Evolutionary conservation across 139 green algal species (phyloP).

Genomic region (Chlamydomonas eustigma): DNA sequence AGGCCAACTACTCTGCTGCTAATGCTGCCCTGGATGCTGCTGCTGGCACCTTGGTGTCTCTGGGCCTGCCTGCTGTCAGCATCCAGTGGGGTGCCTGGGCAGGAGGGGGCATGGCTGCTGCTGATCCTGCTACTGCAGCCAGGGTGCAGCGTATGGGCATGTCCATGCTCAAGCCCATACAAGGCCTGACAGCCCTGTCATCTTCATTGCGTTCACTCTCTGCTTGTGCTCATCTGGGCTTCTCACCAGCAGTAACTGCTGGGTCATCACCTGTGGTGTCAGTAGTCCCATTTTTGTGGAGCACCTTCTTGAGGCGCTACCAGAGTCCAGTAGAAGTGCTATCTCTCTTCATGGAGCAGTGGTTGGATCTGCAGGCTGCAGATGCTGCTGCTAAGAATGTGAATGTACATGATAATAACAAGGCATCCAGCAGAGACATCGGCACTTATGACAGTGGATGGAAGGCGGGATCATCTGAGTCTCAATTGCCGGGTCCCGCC

Average conservation of each 20-base stretch:
- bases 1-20: slow-evolving; percentile 75
- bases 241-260: slow-evolving; percentile 43
- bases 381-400: background rate
- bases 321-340: background rate
- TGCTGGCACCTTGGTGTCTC: slow-evolving; percentile 42
- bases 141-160: slow-evolving; percentile 74
- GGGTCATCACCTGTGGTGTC: slow-evolving; percentile 16
- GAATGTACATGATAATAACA: too few species aligned
- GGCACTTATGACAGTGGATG: too few species aligned
- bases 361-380: background rate
- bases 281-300: slow-evolving; percentile 36
- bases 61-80: slow-evolving; percentile 38
- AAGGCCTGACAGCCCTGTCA: slow-evolving; percentile 44
- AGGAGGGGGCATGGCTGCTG: slow-evolving; percentile 74
- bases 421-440: too few species aligned
- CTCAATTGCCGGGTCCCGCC: too few species aligned
- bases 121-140: slow-evolving; percentile 45
- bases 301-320: slow-evolving; percentile 19
- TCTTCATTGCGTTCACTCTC: background rate
- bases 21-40: slow-evolving; percentile 65
- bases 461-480: too few species aligned
- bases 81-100: slow-evolving; percentile 90
- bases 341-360: slow-evolving; percentile 4
- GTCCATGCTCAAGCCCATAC: slow-evolving; percentile 36
- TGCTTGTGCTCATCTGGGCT: slow-evolving; percentile 16